Evolutionary conservation across 73 alveolate genomes (phyloP).

Genomic region (Paramecium sonneborni): DNA sequence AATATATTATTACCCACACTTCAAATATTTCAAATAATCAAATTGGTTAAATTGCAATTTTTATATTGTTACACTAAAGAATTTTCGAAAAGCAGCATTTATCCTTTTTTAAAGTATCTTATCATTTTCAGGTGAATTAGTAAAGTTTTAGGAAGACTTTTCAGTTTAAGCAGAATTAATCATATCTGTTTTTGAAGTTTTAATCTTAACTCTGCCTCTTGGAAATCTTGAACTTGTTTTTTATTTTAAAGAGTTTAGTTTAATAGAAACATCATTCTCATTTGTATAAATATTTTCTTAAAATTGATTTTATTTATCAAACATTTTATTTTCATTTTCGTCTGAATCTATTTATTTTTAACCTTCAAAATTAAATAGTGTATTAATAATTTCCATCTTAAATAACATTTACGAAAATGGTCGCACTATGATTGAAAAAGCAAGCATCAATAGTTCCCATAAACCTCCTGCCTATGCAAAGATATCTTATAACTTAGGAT

Average conservation of each 20-base stretch:
- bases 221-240: background rate
- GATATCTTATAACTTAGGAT: background rate
- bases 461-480: constrained; percentile 38
- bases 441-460: background rate
- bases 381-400: background rate
- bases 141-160: background rate
- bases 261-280: background rate
- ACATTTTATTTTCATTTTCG: background rate
- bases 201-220: background rate
- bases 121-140: constrained; percentile 15
- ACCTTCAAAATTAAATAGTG: constrained; percentile 40
- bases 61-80: background rate
- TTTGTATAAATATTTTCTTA: background rate
- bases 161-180: background rate
- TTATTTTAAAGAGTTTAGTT: background rate
- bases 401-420: background rate
- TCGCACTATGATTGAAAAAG: background rate
- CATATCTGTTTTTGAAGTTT: background rate
- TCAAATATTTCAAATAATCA: background rate
- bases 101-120: background rate
- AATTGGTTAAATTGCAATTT: background rate
- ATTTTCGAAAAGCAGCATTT: background rate
- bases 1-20: background rate
- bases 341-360: background rate
- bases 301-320: background rate